Conservation (phyloP, 495 filamentous ascomycete species). For the Acidiella bohemica region DNA sequence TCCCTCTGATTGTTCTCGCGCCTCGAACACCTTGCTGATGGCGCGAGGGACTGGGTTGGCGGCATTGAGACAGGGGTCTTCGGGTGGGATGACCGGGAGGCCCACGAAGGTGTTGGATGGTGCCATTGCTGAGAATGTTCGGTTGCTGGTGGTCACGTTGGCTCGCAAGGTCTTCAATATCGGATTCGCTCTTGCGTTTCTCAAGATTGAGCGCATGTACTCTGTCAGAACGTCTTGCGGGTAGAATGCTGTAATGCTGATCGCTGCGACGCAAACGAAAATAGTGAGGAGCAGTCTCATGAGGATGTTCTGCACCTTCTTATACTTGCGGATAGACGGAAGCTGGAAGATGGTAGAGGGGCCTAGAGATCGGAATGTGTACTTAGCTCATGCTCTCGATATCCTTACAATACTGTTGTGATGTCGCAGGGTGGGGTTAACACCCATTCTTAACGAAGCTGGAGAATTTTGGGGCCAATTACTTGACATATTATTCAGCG, state of each 20-base stretch:
- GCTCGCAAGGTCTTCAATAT: no score
- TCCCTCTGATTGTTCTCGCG: constrained; percentile 77
- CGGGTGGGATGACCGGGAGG: constrained; percentile 29
- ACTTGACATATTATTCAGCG: no score
- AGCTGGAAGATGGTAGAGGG: constrained; percentile 4
- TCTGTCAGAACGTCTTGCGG: constrained; percentile 22
- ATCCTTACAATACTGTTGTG: no score
- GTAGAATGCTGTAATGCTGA: constrained; percentile 18
- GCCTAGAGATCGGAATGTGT: no score
- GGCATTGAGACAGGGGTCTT: constrained; percentile 26
- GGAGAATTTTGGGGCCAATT: no score
- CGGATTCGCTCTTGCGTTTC: no score
- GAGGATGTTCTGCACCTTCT: constrained; percentile 7
- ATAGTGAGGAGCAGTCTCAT: constrained; percentile 25
- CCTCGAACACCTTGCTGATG: constrained; percentile 70
- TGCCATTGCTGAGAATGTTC: constrained; percentile 20
- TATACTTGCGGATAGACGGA: constrained; percentile 18
- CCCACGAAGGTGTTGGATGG: constrained; percentile 26
- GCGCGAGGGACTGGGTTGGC: constrained; percentile 42
- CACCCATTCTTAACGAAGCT: no score
- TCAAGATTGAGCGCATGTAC: constrained; percentile 18
- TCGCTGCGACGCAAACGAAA: constrained; percentile 26
- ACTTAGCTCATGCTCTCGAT: no score
- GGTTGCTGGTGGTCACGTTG: constrained; percentile 16
- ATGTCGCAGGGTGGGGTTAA: no score